phyloP scores from a whole-genome alignment of 352 stramenopile genomes.

The Pythium diclinum region DNA sequence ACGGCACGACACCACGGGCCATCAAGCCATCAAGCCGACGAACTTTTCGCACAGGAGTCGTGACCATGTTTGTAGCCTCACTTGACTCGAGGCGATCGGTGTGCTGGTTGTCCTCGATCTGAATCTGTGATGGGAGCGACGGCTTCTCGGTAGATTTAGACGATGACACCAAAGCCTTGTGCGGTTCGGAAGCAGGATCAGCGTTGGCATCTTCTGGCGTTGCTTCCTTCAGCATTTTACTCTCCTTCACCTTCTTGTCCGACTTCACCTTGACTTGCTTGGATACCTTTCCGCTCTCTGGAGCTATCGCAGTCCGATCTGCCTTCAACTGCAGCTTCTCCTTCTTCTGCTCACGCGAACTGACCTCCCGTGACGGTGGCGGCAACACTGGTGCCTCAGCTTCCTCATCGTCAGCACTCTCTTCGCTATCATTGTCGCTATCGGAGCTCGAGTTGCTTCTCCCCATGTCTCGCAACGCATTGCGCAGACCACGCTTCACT shows the following conservation, averaged over 20 bases:
- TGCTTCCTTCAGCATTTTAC: neutral
- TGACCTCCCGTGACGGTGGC: neutral
- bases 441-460: slow-evolving; percentile 22
- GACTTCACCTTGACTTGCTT: neutral
- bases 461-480: slow-evolving; percentile 26
- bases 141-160: neutral
- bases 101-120: slow-evolving; percentile 1
- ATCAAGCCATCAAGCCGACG: neutral
- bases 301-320: neutral
- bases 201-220: neutral
- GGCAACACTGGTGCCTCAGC: neutral
- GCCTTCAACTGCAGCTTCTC: neutral
- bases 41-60: slow-evolving; percentile 11
- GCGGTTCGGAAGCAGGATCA: neutral
- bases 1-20: slow-evolving; percentile 29
- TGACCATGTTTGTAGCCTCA: neutral
- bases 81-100: neutral
- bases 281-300: neutral
- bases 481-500: slow-evolving; percentile 44
- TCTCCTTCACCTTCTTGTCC: neutral
- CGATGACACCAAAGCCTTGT: neutral
- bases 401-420: slow-evolving; percentile 11
- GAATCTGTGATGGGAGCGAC: neutral
- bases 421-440: slow-evolving; percentile 20
- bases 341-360: neutral